Conservation (phyloP, 2,329 filamentous ascomycete genomes). For the Nemania sp. region DNA sequence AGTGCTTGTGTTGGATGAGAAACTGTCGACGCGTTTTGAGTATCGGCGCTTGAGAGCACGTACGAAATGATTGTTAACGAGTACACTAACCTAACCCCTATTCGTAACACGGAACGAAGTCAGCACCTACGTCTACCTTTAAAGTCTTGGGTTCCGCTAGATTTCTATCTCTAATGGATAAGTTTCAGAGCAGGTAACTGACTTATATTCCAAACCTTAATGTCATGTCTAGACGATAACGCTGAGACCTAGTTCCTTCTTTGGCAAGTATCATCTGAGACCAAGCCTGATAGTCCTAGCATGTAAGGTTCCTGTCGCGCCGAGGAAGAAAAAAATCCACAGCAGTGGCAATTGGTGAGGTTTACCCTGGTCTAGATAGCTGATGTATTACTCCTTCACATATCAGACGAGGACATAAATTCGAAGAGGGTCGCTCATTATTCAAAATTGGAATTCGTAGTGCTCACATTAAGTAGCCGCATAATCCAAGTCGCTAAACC, state of each 20-base stretch:
- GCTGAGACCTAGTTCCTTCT: neutral
- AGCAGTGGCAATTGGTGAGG: neutral
- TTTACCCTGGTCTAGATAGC: neutral
- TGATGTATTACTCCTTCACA: neutral
- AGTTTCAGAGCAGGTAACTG: neutral
- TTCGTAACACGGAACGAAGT: no score
- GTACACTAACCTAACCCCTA: no score
- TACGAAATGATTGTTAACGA: no score
- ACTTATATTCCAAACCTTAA: neutral
- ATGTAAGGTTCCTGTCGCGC: neutral
- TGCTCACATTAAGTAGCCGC: neutral
- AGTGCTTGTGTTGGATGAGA: no score
- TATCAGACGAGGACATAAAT: neutral
- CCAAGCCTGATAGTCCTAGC: neutral
- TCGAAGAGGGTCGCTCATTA: neutral
- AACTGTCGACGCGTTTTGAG: no score
- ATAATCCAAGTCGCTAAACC: conserved; percentile 15
- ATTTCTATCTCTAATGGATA: neutral
- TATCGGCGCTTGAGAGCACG: no score
- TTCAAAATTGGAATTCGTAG: neutral
- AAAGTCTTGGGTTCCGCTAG: neutral
- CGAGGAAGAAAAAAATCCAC: neutral
- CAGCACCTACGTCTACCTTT: neutral
- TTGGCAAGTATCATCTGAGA: neutral
- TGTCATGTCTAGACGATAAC: neutral